Evolutionary conservation across 768 basidiomycete species (phyloP).

Genomic region (Pisolithus microcarpus): DNA sequence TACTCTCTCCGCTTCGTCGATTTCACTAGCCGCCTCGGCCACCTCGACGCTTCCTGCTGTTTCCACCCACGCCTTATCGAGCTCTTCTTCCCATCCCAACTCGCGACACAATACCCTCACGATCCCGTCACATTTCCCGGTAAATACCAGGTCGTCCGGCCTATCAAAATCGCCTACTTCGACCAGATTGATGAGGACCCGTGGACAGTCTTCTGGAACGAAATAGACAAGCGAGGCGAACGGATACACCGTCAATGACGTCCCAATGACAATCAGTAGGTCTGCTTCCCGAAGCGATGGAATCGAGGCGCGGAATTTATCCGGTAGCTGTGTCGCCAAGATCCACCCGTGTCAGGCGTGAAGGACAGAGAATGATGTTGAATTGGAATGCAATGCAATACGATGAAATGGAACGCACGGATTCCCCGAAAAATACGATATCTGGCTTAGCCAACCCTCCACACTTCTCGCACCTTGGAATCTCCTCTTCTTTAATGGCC

Average conservation of each 20-base stretch:
- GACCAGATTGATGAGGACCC: slow-evolving; percentile 85
- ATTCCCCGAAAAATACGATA: slow-evolving; percentile 89
- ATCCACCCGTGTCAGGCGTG: not conserved
- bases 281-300: slow-evolving; percentile 59
- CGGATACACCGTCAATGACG: slow-evolving; percentile 79
- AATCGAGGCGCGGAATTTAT: slow-evolving; percentile 53
- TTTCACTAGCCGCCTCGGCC: not conserved
- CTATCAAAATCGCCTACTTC: slow-evolving; percentile 61
- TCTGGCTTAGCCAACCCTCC: slow-evolving; percentile 84
- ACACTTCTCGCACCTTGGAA: slow-evolving; percentile 60
- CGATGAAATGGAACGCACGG: slow-evolving; percentile 35
- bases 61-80: slow-evolving; percentile 47
- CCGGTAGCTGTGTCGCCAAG: slow-evolving; percentile 51
- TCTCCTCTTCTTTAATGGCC: slow-evolving; percentile 48
- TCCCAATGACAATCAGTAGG: slow-evolving; percentile 85
- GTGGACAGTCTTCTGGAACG: slow-evolving; percentile 54
- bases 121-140: slow-evolving; percentile 68
- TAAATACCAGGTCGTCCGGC: slow-evolving; percentile 52
- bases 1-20: slow-evolving; percentile 5
- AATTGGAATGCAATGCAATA: not conserved
- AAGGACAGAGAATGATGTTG: not conserved
- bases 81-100: slow-evolving; percentile 70
- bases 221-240: slow-evolving; percentile 72
- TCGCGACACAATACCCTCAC: slow-evolving; percentile 53
- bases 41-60: slow-evolving; percentile 32